Base-by-base conservation (phyloP, 345 rosid genomes). In the Populus alba region DNA sequence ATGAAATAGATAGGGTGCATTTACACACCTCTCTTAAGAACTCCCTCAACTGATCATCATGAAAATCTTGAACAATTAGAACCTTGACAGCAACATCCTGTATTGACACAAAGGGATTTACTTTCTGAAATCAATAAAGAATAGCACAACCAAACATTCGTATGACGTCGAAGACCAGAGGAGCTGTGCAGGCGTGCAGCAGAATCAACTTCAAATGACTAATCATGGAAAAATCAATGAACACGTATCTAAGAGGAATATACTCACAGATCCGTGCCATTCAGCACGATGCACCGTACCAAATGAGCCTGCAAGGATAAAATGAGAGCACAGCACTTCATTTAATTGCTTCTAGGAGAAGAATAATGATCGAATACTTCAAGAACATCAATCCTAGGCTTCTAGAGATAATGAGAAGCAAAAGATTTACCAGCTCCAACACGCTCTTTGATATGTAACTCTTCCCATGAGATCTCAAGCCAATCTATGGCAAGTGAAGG, bases 251-350 rank as follows among this genome's bases (percentile, higher is more conserved):
- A 68, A 59, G 72, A 15, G 55, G 29, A 22, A 49, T 53, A 76
- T 77, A 89, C 97, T 80, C 72, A 95, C 99, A 79, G 98, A 93
- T 81, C 99, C 99, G 88, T 93, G 92, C 98, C 99, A 95, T 85
- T 95, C 99, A 84, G 99, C 99, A 51, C 94, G 97, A 88, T 95
- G 98, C 83, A 95, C 99, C 23, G 96, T 95, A 79, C 98, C 96
- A 87, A 95, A 95, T 66, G 99, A 95, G 62, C 98, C 98, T 95
- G 88, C 61, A 81, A 77, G 49, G 37, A 49, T 62, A 31, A 59
- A 55, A 66, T 51, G 13, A 22, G 51, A 25, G 37, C 20, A n/a
- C 41, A 18, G 33, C 8, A 9, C n/a, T 37, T 76, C 57, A 33
- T 9, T 17, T 20, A 29, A 77, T 61, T 66, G 69, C 53, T 65